phyloP scores from a whole-genome alignment of 805 yeast genomes.

The Saturnispora diversa region DNA sequence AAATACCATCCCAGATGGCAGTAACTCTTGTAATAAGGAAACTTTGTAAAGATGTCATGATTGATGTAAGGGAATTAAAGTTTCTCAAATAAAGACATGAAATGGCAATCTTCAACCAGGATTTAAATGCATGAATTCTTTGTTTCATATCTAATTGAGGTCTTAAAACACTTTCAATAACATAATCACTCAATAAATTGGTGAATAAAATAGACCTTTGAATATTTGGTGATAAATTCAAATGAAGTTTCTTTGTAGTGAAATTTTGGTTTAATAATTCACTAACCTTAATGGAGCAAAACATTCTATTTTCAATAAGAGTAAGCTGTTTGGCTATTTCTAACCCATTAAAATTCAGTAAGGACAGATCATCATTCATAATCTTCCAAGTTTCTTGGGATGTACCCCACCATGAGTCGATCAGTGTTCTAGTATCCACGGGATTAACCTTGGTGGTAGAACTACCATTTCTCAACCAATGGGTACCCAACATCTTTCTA shows the following conservation, averaged over 20 bases:
- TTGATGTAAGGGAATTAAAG: conserved; percentile 72
- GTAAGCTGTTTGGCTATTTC: conserved; percentile 76
- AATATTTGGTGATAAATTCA: conserved; percentile 56
- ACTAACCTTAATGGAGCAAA: conserved; percentile 52
- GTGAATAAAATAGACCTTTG: conserved; percentile 58
- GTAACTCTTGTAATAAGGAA: conserved; percentile 57
- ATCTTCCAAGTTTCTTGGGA: conserved; percentile 54
- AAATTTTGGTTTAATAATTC: conserved; percentile 62
- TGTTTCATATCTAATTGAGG: conserved; percentile 41
- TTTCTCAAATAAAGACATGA: conserved; percentile 67
- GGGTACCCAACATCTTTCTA: conserved; percentile 42
- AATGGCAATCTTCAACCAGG: conserved; percentile 68
- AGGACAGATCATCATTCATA: conserved; percentile 43
- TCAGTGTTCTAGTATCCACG: conserved; percentile 29
- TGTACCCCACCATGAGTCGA: conserved; percentile 41
- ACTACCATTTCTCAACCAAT: conserved; percentile 32
- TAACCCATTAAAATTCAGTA: conserved; percentile 55
- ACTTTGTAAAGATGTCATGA: conserved; percentile 68
- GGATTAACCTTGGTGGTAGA: conserved; percentile 16
- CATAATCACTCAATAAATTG: conserved; percentile 63
- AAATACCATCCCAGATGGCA: conserved; percentile 50
- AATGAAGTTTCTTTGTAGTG: conserved; percentile 49
- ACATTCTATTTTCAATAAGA: conserved; percentile 59
- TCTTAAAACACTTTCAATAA: conserved; percentile 57
- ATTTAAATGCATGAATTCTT: conserved; percentile 47